Evolutionary conservation across 176 grass and related monocot species (phyloP).

Genomic region (Dendrocalamus sinicus): DNA sequence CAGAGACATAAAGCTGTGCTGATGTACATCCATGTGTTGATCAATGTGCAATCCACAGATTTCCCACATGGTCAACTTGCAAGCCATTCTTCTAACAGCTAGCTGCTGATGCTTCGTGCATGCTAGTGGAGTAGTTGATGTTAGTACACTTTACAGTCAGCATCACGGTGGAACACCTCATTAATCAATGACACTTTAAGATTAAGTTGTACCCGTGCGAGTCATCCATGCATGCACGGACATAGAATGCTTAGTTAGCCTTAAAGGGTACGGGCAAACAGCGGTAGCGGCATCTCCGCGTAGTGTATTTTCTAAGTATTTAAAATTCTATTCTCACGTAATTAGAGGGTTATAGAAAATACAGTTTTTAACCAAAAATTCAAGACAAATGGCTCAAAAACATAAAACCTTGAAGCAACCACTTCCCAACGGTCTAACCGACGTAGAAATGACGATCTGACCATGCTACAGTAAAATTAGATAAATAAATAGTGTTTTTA

Average conservation of each 20-base stretch:
- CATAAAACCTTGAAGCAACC: too few species aligned
- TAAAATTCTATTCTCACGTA: too few species aligned
- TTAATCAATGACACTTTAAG: background rate
- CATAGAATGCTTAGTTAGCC: background rate
- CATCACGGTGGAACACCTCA: background rate
- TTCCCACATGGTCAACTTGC: background rate
- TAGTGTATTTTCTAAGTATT: background rate
- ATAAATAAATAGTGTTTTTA: too few species aligned
- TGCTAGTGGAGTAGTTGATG: background rate
- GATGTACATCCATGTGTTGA: background rate
- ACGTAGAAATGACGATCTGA: too few species aligned
- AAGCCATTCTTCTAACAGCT: background rate
- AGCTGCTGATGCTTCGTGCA: background rate
- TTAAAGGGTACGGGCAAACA: conserved; percentile 10
- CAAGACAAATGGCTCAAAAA: too few species aligned
- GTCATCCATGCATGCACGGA: background rate
- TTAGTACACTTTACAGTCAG: background rate
- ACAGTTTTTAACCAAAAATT: too few species aligned
- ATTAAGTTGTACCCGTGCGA: background rate
- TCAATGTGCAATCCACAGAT: background rate
- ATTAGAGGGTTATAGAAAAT: too few species aligned
- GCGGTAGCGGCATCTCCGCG: background rate
- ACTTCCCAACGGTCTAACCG: too few species aligned
- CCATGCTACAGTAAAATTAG: too few species aligned
- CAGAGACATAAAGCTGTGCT: background rate